Percentiles rank a stretch among this genome's conserved stretches.
phyloP scores from a whole-genome alignment of 768 basidiomycete species.

The Hypholoma fasciculare region DNA sequence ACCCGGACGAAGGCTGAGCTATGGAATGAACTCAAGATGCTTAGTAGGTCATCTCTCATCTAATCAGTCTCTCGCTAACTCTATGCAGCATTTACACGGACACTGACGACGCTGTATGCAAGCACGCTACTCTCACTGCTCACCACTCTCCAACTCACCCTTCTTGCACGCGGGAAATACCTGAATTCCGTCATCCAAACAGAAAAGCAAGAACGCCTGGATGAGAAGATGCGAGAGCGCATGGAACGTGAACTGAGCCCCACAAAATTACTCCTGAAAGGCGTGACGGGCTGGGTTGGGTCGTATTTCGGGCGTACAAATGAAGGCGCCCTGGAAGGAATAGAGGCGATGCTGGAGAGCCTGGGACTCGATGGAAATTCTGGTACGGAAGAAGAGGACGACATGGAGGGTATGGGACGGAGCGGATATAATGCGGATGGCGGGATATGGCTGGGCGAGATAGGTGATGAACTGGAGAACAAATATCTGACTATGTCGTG shows the following conservation, averaged over 20 bases:
- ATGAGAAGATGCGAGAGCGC: constrained; percentile 43
- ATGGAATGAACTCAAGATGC: constrained; percentile 92
- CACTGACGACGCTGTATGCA: constrained; percentile 84
- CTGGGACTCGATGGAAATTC: constrained; percentile 2
- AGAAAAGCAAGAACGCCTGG: constrained; percentile 58
- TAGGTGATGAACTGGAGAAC: constrained; percentile 70
- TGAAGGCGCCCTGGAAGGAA: constrained; percentile 23
- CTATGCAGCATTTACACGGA: constrained; percentile 76
- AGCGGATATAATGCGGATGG: constrained; percentile 4
- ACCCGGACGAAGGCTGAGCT: constrained; percentile 73
- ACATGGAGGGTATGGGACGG: constrained; percentile 18
- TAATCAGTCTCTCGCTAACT: background rate
- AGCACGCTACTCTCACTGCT: constrained; percentile 84
- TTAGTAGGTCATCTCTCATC: constrained; percentile 50
- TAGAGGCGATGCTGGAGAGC: constrained; percentile 8
- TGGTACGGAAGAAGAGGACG: constrained; percentile 18
- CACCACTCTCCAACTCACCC: constrained; percentile 81
- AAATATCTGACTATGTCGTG: constrained; percentile 86
- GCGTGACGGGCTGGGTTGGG: constrained; percentile 31
- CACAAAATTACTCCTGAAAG: background rate
- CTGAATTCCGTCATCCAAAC: constrained; percentile 63
- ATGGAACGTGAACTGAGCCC: constrained; percentile 25
- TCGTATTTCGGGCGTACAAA: constrained; percentile 10
- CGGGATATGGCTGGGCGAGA: constrained; percentile 20
- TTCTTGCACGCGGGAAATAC: constrained; percentile 83